Percentiles rank a stretch among this genome's conserved stretches.
phyloP scores from a whole-genome alignment of 164 flowering plant genomes.

The Sextonia rubra region DNA sequence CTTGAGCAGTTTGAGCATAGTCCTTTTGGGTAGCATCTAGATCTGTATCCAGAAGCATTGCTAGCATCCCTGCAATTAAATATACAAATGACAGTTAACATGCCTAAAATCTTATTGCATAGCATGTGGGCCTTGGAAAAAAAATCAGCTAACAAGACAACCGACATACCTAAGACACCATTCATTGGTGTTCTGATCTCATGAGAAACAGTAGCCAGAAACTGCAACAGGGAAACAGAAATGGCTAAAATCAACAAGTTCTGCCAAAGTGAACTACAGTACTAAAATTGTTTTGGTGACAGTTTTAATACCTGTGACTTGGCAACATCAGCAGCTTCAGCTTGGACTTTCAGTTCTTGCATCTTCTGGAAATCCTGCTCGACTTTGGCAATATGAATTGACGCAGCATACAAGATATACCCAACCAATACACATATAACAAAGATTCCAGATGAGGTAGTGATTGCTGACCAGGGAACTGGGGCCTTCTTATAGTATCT shows the following conservation, averaged over 20 bases:
- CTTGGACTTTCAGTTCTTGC: slow-evolving; percentile 75
- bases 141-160: neutral
- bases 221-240: slow-evolving; percentile 39
- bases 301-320: slow-evolving; percentile 71
- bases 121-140: neutral
- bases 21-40: slow-evolving; percentile 69
- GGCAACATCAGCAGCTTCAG: slow-evolving; percentile 95
- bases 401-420: slow-evolving; percentile 65
- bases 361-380: slow-evolving; percentile 78
- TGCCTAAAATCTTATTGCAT: neutral
- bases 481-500: slow-evolving; percentile 76
- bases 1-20: slow-evolving; percentile 90
- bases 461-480: slow-evolving; percentile 61
- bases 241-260: slow-evolving; percentile 5
- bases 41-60: slow-evolving; percentile 75
- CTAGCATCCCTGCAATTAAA: slow-evolving; percentile 70
- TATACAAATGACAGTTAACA: neutral
- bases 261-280: neutral
- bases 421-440: slow-evolving; percentile 63
- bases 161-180: slow-evolving; percentile 79
- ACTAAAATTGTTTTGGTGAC: neutral
- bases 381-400: slow-evolving; percentile 68
- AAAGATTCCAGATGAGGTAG: slow-evolving; percentile 48
- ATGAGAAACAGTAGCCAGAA: slow-evolving; percentile 96
- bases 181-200: slow-evolving; percentile 98